Evolutionary conservation across 2,329 filamentous ascomycete genomes (phyloP).

Genomic region (Penicillium capsulatum): DNA sequence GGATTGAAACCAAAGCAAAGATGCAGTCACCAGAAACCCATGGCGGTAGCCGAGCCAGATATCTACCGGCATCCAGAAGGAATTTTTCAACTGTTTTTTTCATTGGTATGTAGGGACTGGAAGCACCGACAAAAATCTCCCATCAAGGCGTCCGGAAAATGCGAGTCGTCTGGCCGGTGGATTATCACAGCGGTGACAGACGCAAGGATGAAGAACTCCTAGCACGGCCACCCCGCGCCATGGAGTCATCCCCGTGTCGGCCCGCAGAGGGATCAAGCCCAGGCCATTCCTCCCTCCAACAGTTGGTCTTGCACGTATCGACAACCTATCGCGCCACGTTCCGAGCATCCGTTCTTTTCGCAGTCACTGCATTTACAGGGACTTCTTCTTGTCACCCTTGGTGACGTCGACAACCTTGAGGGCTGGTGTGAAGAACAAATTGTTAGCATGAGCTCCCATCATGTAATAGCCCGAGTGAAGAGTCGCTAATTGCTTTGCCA

Average conservation of each 20-base stretch:
- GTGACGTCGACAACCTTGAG: slow-evolving; percentile 45
- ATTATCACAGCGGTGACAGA: slow-evolving; percentile 23
- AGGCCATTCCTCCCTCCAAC: slow-evolving; percentile 25
- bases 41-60: not conserved
- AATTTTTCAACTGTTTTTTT: slow-evolving; percentile 41
- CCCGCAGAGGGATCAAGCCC: slow-evolving; percentile 30
- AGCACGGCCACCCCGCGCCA: slow-evolving; percentile 9
- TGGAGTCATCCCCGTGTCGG: slow-evolving; percentile 26
- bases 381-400: slow-evolving; percentile 46
- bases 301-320: slow-evolving; percentile 27
- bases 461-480: too few relatives aligned
- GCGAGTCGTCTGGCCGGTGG: slow-evolving; percentile 30
- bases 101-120: slow-evolving; percentile 32
- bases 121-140: slow-evolving; percentile 31
- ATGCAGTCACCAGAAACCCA: too few relatives aligned
- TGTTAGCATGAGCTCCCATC: slow-evolving; percentile 18
- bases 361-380: slow-evolving; percentile 36
- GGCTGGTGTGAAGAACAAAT: slow-evolving; percentile 26
- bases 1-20: too few relatives aligned
- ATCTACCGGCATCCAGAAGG: slow-evolving; percentile 15
- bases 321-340: slow-evolving; percentile 25
- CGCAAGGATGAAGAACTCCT: slow-evolving; percentile 24
- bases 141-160: slow-evolving; percentile 27
- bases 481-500: too few relatives aligned
- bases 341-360: slow-evolving; percentile 26